phyloP scores from a whole-genome alignment of 2,329 filamentous ascomycete species.

The Epichloe coenophiala region DNA sequence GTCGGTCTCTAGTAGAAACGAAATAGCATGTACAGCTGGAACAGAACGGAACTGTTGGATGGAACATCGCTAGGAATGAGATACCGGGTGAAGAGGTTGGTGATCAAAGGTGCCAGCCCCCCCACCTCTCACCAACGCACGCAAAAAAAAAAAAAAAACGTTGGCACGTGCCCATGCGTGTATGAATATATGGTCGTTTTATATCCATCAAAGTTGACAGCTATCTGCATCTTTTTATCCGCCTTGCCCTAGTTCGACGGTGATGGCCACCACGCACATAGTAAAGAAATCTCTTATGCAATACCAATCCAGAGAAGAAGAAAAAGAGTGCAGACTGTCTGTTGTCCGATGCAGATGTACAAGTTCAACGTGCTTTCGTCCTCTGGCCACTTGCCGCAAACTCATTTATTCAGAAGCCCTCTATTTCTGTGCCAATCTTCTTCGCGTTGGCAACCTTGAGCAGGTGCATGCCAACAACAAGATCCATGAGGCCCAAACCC shows the following conservation, averaged over 20 bases:
- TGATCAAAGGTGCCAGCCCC: neutral
- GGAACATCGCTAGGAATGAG: neutral
- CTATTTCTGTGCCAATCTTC: conserved; percentile 38
- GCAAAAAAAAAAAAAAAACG: neutral
- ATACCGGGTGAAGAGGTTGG: neutral
- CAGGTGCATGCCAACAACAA: conserved; percentile 46
- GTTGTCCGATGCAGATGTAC: no score
- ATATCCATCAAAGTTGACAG: neutral
- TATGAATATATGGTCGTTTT: conserved; percentile 12
- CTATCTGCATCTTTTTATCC: neutral
- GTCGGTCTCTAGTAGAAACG: neutral
- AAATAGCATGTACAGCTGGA: neutral
- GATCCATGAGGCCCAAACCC: conserved; percentile 52
- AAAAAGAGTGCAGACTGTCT: no score
- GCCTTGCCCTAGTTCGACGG: neutral
- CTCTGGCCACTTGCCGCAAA: neutral
- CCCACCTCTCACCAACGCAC: neutral
- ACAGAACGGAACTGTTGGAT: neutral
- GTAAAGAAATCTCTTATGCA: neutral
- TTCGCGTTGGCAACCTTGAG: conserved; percentile 41
- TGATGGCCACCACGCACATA: neutral
- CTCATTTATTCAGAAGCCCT: conserved; percentile 11
- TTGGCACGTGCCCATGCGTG: conserved; percentile 8
- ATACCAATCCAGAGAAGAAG: neutral
- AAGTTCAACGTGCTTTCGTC: neutral